Conservation (phyloP, 2,329 filamentous ascomycete species). For the Whalleya microplaca region DNA sequence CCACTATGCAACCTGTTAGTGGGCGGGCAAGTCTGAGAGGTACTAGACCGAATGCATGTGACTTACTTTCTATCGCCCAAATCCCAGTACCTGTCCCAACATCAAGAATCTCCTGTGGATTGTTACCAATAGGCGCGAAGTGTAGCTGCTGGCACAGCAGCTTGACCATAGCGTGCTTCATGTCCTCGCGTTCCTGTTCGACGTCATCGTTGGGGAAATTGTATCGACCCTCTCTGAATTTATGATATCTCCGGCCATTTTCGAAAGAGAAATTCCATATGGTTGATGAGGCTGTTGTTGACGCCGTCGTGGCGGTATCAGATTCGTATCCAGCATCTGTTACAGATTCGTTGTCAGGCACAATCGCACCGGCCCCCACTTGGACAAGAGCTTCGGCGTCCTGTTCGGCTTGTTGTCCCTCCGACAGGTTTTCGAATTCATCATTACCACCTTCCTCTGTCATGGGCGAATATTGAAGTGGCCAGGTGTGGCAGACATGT, state of each 20-base stretch:
- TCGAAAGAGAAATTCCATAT: slow-evolving; percentile 47
- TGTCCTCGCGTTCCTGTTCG: slow-evolving; percentile 47
- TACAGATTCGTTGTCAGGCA: slow-evolving; percentile 9
- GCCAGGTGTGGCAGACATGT: slow-evolving; percentile 16
- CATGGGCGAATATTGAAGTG: slow-evolving; percentile 10
- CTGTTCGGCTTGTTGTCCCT: slow-evolving; percentile 8
- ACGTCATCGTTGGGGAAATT: slow-evolving; percentile 48
- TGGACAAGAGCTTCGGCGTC: slow-evolving; percentile 15
- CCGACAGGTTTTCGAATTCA: background rate
- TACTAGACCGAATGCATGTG: background rate
- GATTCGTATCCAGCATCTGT: slow-evolving; percentile 30
- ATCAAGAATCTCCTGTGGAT: slow-evolving; percentile 26
- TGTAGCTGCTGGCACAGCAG: slow-evolving; percentile 35
- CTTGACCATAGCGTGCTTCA: slow-evolving; percentile 33
- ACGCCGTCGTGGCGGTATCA: slow-evolving; percentile 24
- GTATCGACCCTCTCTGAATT: slow-evolving; percentile 44
- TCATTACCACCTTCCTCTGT: slow-evolving; percentile 4
- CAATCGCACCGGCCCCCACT: slow-evolving; percentile 9
- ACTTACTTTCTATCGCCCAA: slow-evolving; percentile 35
- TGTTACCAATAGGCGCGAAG: slow-evolving; percentile 27
- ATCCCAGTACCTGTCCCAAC: slow-evolving; percentile 44
- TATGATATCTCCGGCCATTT: slow-evolving; percentile 48
- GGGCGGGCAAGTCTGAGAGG: background rate
- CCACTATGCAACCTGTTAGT: slow-evolving; percentile 32
- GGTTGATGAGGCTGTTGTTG: slow-evolving; percentile 39